Evolutionary conservation across 208 protist genomes (phyloP).

Genomic region (Strigomonas culicis): DNA sequence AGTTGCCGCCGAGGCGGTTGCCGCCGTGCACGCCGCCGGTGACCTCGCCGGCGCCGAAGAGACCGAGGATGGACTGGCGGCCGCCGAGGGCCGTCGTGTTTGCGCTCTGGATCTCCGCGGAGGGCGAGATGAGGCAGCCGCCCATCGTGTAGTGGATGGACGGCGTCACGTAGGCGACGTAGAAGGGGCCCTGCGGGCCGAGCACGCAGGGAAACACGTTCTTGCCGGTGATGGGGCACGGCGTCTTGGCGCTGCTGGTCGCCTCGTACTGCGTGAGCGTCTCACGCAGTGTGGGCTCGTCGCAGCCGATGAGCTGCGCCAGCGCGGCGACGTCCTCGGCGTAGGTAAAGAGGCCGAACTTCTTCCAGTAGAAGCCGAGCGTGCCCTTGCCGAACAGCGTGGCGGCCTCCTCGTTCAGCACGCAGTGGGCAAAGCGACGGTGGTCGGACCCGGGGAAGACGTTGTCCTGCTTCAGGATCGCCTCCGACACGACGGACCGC

Average conservation of each 20-base stretch:
- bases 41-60: slow-evolving; percentile 96
- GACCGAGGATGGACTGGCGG: slow-evolving; percentile 70
- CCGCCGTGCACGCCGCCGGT: slow-evolving; percentile 96
- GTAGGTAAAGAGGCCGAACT: slow-evolving; percentile 54
- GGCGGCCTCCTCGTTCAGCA: slow-evolving; percentile 67
- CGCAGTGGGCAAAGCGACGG: slow-evolving; percentile 61
- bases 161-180: slow-evolving; percentile 90
- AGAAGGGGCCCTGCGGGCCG: slow-evolving; percentile 56
- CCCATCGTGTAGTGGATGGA: slow-evolving; percentile 97
- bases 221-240: slow-evolving; percentile 21
- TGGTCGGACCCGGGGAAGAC: slow-evolving; percentile 46
- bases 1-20: slow-evolving; percentile 97
- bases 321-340: slow-evolving; percentile 45
- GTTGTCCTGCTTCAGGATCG: slow-evolving; percentile 64
- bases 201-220: slow-evolving; percentile 59
- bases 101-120: slow-evolving; percentile 69
- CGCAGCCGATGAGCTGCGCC: slow-evolving; percentile 53
- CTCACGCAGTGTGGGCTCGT: slow-evolving; percentile 16
- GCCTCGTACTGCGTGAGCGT: slow-evolving; percentile 56
- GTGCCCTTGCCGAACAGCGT: slow-evolving; percentile 63
- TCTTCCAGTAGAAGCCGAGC: slow-evolving; percentile 74
- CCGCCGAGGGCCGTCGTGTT: slow-evolving; percentile 17
- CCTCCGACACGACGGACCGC: slow-evolving; percentile 87
- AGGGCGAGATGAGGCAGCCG: slow-evolving; percentile 83
- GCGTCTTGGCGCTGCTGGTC: slow-evolving; percentile 17